Evolutionary conservation across 1,284 basidiomycete genomes (phyloP).

Genomic region (Fereydounia khargensis): DNA sequence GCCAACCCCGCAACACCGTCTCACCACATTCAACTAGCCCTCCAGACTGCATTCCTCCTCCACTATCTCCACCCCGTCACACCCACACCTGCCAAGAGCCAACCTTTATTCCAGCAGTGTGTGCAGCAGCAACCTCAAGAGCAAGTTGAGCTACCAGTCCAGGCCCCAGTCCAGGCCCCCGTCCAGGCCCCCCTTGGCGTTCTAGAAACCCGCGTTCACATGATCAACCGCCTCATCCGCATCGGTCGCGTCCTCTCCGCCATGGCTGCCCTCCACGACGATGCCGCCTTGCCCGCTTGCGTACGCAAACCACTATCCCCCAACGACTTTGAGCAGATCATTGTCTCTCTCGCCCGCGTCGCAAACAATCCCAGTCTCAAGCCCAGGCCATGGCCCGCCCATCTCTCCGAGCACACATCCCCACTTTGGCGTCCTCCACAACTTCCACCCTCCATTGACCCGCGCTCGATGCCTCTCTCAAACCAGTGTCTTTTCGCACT

Average conservation of each 20-base stretch:
- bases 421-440: conserved; percentile 16
- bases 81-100: too few species aligned
- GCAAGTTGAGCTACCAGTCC: too few species aligned
- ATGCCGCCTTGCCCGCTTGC: conserved; percentile 5
- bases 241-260: conserved; percentile 24
- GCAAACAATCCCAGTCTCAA: conserved; percentile 1
- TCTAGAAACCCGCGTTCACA: conserved; percentile 2
- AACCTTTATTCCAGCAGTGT: too few species aligned
- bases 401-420: not conserved
- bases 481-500: conserved; percentile 29
- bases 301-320: conserved; percentile 7
- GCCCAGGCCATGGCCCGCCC: not conserved
- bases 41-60: too few species aligned
- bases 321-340: conserved; percentile 8
- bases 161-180: too few species aligned
- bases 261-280: conserved; percentile 17
- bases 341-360: conserved; percentile 9
- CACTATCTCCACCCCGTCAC: too few species aligned
- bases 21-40: too few species aligned
- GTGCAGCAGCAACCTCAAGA: too few species aligned
- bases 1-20: too few species aligned
- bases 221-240: conserved; percentile 19
- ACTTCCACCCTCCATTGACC: conserved; percentile 10
- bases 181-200: too few species aligned
- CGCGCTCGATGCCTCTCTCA: conserved; percentile 13